Base-by-base conservation (phyloP, 306 rosid genomes). In the Ormosia semicastrata region DNA sequence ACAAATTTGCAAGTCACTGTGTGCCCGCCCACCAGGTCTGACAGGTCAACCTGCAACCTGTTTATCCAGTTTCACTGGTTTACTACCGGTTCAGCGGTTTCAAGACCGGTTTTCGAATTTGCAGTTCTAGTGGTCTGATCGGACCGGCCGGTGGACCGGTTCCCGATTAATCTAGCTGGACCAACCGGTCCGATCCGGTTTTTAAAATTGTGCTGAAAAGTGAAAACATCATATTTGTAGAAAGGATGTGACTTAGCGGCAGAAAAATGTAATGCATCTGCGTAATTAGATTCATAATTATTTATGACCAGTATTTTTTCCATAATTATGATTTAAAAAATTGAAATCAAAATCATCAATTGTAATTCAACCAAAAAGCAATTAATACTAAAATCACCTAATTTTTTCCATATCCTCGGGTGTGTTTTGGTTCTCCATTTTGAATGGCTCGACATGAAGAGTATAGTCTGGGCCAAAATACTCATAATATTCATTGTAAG, bases 401-500 rank as follows among this genome's bases (percentile, higher is more conserved):
- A 92, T 92, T 40, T 81, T 87, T 87, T 94, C 97, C 91, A 94
- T 83, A 56, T 92, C 95, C 78, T 89, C 88, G 81, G 88, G 86
- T 2, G 90, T 56, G 84, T 94, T 94, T 73, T 86, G 86, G 84
- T 94, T 94, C 85, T 87, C 91, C 95, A 89, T 86, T 81, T 75
- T 88, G 75, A 80, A 50, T 10, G 98, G 91, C 47, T 89, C 88
- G 0, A 88, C 85, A 67, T 94, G 98, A 63, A 94, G 95, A 32
- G 91, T 82, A 47, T 94, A 94, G 77, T 92, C 91, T 12, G 98
- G 98, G 82, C 98, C 98, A 86, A 92, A 94, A 85, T 90, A 91
- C 87, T 94, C 98, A 57, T 88, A 94, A 67, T 94, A 94, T 71
- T 91, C 97, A 46, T 88, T 94, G 91, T 88, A 89, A 37, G 98